A percentile compares a stretch with the other conserved stretches of the same genome.
Evolutionary conservation across 2,329 filamentous ascomycete genomes (phyloP).

Genomic region (Botryotinia calthae): DNA sequence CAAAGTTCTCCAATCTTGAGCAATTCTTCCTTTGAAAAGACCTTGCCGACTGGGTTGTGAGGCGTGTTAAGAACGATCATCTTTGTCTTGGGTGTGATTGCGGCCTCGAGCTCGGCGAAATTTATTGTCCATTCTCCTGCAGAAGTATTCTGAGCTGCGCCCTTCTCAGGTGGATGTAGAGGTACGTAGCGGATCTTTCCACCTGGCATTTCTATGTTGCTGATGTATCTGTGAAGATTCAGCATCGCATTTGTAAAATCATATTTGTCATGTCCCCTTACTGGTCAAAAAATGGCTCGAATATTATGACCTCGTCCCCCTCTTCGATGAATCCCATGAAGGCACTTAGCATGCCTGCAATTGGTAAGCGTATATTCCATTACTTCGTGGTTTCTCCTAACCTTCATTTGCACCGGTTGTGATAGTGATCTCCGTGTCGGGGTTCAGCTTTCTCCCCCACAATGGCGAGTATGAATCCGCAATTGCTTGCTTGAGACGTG

Average conservation of each 20-base stretch:
- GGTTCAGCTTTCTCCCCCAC: slow-evolving; percentile 78
- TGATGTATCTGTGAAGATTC: slow-evolving; percentile 65
- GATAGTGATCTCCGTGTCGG: slow-evolving; percentile 90
- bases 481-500: slow-evolving; percentile 87
- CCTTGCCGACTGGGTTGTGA: slow-evolving; percentile 94
- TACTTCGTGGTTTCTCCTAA: slow-evolving; percentile 25
- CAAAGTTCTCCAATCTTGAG: slow-evolving; percentile 82
- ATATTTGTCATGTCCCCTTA: slow-evolving; percentile 41
- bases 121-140: slow-evolving; percentile 87
- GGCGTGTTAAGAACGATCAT: slow-evolving; percentile 92
- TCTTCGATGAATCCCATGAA: slow-evolving; percentile 97
- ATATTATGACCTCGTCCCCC: slow-evolving; percentile 95
- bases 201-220: slow-evolving; percentile 97
- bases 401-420: slow-evolving; percentile 89
- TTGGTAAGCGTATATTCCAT: slow-evolving; percentile 21
- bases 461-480: slow-evolving; percentile 88
- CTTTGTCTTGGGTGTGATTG: slow-evolving; percentile 82
- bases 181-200: slow-evolving; percentile 94
- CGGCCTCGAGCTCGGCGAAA: slow-evolving; percentile 74
- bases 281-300: slow-evolving; percentile 99
- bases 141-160: slow-evolving; percentile 74
- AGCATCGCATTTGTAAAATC: slow-evolving; percentile 10
- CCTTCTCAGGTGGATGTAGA: slow-evolving; percentile 82
- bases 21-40: slow-evolving; percentile 82
- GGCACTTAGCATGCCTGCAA: slow-evolving; percentile 79